Base-by-base conservation (phyloP, 208 protist genomes). In the Acanthamoeba pearcei region DNA sequence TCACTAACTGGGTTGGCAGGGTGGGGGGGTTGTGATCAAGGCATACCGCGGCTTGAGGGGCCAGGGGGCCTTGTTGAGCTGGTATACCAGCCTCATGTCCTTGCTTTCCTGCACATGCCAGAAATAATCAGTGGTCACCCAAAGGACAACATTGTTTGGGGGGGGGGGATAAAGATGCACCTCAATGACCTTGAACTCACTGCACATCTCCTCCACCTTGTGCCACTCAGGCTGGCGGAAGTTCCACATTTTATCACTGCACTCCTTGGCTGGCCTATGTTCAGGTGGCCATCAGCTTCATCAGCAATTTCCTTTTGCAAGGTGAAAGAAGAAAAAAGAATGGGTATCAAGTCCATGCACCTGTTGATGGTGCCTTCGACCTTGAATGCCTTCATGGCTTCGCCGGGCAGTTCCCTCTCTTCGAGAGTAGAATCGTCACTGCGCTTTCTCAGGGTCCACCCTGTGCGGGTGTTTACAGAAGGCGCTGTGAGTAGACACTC, bases 61-160 rank as follows among this genome's bases (percentile, higher is more conserved):
- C 64, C 64, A 72, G 24, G 64, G 64, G 64, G n/a, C 64, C 64
- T 72, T 72, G 64, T 72, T 72, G 15, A 72, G 24, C 64, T 72
- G 64, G n/a, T 72, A 32, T 8, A 72, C 64, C 13, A 72, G n/a
- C 6, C 64, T 9, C 15, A 72, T 8, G 64, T 72, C 64, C 5
- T 22, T 22, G 5, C n/a, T 22, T 27, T 72, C 64, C 13, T 72
- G 13, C 13, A 72, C 64, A 72, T n/a, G n/a, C n/a, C n/a, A n/a
- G n/a, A n/a, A n/a, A n/a, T n/a, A n/a, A n/a, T n/a, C n/a, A n/a
- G n/a, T n/a, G n/a, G n/a, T n/a, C n/a, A n/a, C n/a, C n/a, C n/a
- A n/a, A n/a, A n/a, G n/a, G n/a, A n/a, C n/a, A n/a, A n/a, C n/a
- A n/a, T n/a, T n/a, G n/a, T n/a, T n/a, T n/a, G n/a, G n/a, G n/a